phyloP scores from a whole-genome alignment of 2,329 filamentous ascomycete species.

The Cyphellophora europaea region DNA sequence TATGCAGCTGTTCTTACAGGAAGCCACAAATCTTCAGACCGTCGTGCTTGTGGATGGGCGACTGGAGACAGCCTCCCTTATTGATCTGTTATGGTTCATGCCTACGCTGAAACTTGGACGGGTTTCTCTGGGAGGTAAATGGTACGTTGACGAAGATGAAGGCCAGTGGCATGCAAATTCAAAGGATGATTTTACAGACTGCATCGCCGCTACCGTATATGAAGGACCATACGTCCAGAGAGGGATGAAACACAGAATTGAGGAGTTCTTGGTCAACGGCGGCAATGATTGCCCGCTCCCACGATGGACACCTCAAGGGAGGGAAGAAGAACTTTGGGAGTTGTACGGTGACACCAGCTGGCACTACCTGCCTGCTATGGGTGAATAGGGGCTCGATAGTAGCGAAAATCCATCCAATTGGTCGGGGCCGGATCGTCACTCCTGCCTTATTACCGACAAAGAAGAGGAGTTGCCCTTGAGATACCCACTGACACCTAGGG shows the following conservation, averaged over 20 bases:
- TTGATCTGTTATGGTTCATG: conserved; percentile 9
- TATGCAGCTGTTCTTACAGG: conserved; percentile 6
- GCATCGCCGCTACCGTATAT: conserved; percentile 9
- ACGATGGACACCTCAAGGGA: conserved; percentile 6
- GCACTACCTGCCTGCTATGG: conserved; percentile 8
- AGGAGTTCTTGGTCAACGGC: conserved; percentile 8
- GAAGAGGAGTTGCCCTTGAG: too few relatives aligned
- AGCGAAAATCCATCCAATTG: too few relatives aligned
- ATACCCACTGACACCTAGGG: too few relatives aligned
- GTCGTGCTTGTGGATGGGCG: conserved; percentile 10
- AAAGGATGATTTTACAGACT: conserved; percentile 7
- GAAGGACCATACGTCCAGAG: conserved; percentile 11
- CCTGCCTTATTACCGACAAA: too few relatives aligned
- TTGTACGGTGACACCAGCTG: conserved; percentile 12
- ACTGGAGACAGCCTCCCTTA: conserved; percentile 10
- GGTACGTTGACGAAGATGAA: conserved; percentile 10
- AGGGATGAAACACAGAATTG: conserved; percentile 7
- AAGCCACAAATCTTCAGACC: conserved; percentile 5
- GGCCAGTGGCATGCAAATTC: conserved; percentile 6
- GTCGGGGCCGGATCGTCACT: too few relatives aligned
- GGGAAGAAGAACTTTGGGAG: conserved; percentile 9
- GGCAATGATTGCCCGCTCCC: conserved; percentile 10
- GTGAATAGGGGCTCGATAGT: too few relatives aligned
- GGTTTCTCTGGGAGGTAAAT: conserved; percentile 7
- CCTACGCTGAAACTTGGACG: conserved; percentile 2